Percentiles rank a stretch among this genome's conserved stretches.
Conservation (phyloP, 2,329 filamentous ascomycete species). For the Diaporthe velutina region DNA sequence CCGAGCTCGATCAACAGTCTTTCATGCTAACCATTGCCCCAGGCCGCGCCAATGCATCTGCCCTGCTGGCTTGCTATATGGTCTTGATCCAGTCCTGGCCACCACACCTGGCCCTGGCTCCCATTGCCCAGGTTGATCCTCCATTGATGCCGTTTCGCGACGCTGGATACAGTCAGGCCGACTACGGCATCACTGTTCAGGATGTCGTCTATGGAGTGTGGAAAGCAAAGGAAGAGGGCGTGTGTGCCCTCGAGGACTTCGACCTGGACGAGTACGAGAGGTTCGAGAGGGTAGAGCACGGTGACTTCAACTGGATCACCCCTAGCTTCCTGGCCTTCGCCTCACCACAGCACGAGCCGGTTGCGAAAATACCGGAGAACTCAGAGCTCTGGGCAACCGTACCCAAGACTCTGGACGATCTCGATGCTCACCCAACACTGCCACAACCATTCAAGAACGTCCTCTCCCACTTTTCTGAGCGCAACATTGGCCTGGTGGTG, state of each 20-base stretch:
- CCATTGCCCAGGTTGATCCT: conserved; percentile 95
- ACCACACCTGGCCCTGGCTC: conserved; percentile 92
- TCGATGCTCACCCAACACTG: conserved; percentile 78
- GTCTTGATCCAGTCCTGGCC: conserved; percentile 98
- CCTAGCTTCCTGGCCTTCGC: conserved; percentile 96
- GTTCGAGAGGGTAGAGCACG: conserved; percentile 96
- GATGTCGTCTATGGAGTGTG: conserved; percentile 98
- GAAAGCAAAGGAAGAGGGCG: conserved; percentile 96
- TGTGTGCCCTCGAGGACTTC: conserved; percentile 93
- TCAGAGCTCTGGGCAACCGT: conserved; percentile 81
- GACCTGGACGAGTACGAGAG: conserved; percentile 97
- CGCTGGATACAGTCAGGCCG: conserved; percentile 97
- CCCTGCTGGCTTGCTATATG: conserved; percentile 98
- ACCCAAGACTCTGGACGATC: conserved; percentile 80
- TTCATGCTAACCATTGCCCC: conserved; percentile 45
- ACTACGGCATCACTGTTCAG: conserved; percentile 95
- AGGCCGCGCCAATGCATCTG: conserved; percentile 94
- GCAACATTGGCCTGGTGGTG: conserved; percentile 93
- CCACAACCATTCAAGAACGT: conserved; percentile 96
- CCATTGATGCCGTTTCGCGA: conserved; percentile 99
- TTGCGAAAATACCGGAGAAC: conserved; percentile 77
- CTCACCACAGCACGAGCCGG: conserved; percentile 87
- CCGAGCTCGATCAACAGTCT: background rate
- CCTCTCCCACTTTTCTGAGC: conserved; percentile 86
- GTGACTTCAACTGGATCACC: conserved; percentile 99